A percentile compares a stretch with the other conserved stretches of the same genome.
phyloP scores from a whole-genome alignment of 164 flowering plant species.

The Umbellularia californica region DNA sequence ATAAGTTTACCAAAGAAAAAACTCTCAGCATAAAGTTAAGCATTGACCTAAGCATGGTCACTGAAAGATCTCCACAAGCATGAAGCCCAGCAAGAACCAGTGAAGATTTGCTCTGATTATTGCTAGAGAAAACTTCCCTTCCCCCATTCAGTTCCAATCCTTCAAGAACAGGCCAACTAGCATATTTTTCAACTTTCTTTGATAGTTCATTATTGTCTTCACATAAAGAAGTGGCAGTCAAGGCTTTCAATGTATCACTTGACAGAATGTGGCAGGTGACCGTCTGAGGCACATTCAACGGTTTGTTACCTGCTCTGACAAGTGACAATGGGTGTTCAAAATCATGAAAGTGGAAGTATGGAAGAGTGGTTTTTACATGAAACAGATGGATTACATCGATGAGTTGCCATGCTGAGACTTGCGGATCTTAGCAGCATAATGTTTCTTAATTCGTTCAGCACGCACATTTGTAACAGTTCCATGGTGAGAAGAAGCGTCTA shows the following conservation, averaged over 20 bases:
- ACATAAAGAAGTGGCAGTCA: conserved; percentile 26
- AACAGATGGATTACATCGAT: background rate
- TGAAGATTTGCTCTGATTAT: conserved; percentile 22
- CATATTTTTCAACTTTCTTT: conserved; percentile 9
- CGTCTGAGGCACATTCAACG: conserved; percentile 48
- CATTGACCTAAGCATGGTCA: conserved; percentile 77
- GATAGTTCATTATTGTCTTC: conserved; percentile 21
- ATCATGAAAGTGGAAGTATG: background rate
- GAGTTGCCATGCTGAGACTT: conserved; percentile 40
- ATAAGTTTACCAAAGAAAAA: background rate
- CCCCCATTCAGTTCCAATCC: conserved; percentile 9
- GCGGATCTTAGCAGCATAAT: conserved; percentile 55
- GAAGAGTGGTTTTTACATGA: background rate
- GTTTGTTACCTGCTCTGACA: conserved; percentile 36
- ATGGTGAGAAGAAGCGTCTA: conserved; percentile 89
- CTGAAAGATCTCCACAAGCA: conserved; percentile 97
- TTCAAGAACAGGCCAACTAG: conserved; percentile 10
- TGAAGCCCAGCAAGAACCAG: conserved; percentile 92
- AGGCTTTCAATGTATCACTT: conserved; percentile 42
- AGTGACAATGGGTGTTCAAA: background rate
- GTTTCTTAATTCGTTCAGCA: conserved; percentile 73
- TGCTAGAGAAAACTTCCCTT: conserved; percentile 8
- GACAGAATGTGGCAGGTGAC: conserved; percentile 67
- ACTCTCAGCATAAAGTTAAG: background rate
- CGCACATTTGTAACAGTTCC: conserved; percentile 64